phyloP scores from a whole-genome alignment of 2,329 filamentous ascomycete species.

The Cladophialophora bantiana region DNA sequence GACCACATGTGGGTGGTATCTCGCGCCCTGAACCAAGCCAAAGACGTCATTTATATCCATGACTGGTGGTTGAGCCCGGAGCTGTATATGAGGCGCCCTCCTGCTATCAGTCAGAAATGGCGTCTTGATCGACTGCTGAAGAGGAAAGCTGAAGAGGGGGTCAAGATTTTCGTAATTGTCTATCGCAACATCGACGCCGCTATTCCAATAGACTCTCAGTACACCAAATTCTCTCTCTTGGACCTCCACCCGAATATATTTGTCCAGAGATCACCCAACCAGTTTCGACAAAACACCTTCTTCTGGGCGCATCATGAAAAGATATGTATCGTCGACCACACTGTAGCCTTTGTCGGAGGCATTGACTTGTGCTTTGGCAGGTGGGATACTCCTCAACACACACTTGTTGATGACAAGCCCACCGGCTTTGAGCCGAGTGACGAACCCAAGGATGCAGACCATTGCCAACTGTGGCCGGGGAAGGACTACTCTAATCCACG shows the following conservation, averaged over 20 bases:
- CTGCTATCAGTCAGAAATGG: slow-evolving; percentile 98
- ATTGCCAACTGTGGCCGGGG: slow-evolving; percentile 94
- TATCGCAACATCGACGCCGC: slow-evolving; percentile 98
- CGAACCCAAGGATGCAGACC: slow-evolving; percentile 83
- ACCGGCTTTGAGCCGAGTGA: slow-evolving; percentile 87
- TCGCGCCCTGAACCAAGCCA: slow-evolving; percentile 93
- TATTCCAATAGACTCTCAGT: slow-evolving; percentile 96
- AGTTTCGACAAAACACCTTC: slow-evolving; percentile 98
- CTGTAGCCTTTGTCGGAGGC: slow-evolving; percentile 91
- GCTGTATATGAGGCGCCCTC: slow-evolving; percentile 90
- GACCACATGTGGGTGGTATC: slow-evolving; percentile 99
- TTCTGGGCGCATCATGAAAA: slow-evolving; percentile 99
- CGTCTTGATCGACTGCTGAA: slow-evolving; percentile 91
- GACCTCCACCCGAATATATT: slow-evolving; percentile 97
- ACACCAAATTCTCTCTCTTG: slow-evolving; percentile 94
- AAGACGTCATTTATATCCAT: slow-evolving; percentile 98
- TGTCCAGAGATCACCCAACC: slow-evolving; percentile 93
- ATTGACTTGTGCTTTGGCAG: slow-evolving; percentile 96
- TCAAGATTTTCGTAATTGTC: slow-evolving; percentile 97
- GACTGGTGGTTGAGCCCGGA: slow-evolving; percentile 99
- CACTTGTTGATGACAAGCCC: slow-evolving; percentile 87
- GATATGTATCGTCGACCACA: slow-evolving; percentile 94
- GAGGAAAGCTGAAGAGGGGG: slow-evolving; percentile 89
- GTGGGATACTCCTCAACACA: slow-evolving; percentile 96
- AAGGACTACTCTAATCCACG: slow-evolving; percentile 98